Base-by-base conservation (phyloP, 2,329 filamentous ascomycete genomes). In the Cladosporium oxysporum region DNA sequence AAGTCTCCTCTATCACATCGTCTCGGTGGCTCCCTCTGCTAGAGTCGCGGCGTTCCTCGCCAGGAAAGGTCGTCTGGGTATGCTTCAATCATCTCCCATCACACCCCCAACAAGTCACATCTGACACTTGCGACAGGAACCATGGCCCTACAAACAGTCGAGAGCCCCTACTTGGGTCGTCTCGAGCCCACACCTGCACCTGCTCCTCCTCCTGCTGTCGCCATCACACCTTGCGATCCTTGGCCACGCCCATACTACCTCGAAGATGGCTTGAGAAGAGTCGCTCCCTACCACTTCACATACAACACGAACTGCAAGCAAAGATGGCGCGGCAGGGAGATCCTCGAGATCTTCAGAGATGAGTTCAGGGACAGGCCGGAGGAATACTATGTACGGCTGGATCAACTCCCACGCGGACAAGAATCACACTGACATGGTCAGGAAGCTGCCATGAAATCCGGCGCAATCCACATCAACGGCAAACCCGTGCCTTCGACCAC, bases 241-340 rank as follows among this genome's bases (percentile, higher is more conserved):
- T 88, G 85, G 83, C 85, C 86, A 57, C 81, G 82, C 65, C 93
- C 92, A 0, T 98, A 97, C 79, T 90, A 90, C 73, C 83, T 97
- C 68, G 90, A 97, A 72, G 89, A 90, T 71, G 93, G 91, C 10
- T 81, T 99, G 68, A 89, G 93, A 60, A 89, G 92, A 69, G 90
- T 97, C 35, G 85, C 84, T 52, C 94, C 94, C 3, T 98, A 99
- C 76, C 88, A 95, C 76, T 97, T 85, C 78, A 97, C 93, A 2
- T 97, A 97, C 83, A 96, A 97, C 76, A 97, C 94, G 0, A 92
- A 88, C 80, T 95, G 91, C 83, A 99, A 98, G 80, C 86, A 97
- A 80, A 85, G 95, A 78, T 99, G 95, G 95, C 87, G 94, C 64
- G 91, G 90, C 35, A 85, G 92, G 44, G 85, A 86, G 67, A 82